Evolutionary conservation across 2,329 filamentous ascomycete genomes (phyloP).

Genomic region (Paramyrothecium sp.): DNA sequence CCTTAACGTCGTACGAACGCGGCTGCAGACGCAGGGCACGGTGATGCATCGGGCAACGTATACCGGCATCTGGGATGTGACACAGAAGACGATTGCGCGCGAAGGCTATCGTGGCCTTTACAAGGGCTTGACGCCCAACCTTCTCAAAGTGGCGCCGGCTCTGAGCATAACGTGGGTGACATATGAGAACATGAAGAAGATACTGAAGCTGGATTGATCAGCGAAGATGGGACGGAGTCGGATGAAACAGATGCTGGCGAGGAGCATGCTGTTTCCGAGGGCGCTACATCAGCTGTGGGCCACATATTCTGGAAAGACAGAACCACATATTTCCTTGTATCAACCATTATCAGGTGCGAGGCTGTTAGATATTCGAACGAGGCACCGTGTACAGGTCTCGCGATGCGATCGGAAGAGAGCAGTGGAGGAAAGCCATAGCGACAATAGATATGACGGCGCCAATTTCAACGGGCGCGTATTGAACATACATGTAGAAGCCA

Average conservation of each 20-base stretch:
- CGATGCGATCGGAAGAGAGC: not conserved
- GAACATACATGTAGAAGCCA: too few relatives aligned
- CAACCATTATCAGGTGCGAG: too few relatives aligned
- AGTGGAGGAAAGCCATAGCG: not conserved
- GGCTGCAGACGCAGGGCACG: conserved; percentile 92
- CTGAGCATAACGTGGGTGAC: conserved; percentile 94
- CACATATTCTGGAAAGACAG: conserved; percentile 1
- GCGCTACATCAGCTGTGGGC: not conserved
- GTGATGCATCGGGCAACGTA: conserved; percentile 89
- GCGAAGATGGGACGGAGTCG: not conserved
- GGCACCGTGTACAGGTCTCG: not conserved
- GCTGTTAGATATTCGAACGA: too few relatives aligned
- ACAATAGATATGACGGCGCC: not conserved
- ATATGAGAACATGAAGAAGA: conserved; percentile 84
- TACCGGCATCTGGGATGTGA: conserved; percentile 86
- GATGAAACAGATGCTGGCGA: not conserved
- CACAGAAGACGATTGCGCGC: conserved; percentile 74
- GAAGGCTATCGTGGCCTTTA: conserved; percentile 88
- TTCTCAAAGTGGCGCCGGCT: conserved; percentile 93
- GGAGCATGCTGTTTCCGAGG: too few relatives aligned
- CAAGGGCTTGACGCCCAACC: conserved; percentile 91
- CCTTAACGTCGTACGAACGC: conserved; percentile 86
- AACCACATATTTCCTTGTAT: not conserved
- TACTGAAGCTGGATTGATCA: conserved; percentile 52
- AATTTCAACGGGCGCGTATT: not conserved